A percentile compares a stretch with the other conserved stretches of the same genome.
These are phyloP conservation scores for Diplocarpon rosae DNA, from an alignment of 2,329 filamentous ascomycete species.

Conservation along the genomic window DNA sequence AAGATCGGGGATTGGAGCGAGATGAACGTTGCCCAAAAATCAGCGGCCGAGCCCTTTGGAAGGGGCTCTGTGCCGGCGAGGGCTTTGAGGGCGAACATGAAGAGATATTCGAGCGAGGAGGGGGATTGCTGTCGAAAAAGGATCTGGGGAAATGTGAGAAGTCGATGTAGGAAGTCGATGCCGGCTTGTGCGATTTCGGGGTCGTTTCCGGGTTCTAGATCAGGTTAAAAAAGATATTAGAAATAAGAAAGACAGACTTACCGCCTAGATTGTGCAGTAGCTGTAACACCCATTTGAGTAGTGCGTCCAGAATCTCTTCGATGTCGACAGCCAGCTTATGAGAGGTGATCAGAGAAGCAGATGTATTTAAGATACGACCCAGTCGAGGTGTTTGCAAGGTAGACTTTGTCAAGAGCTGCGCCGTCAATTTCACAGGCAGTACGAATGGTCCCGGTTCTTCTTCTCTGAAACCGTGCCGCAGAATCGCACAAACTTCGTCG, in stretches of 20 bases:
- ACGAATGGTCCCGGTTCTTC: constrained; percentile 66
- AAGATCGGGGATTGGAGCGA: constrained; percentile 27
- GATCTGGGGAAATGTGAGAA: constrained; percentile 51
- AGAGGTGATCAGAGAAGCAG: constrained; percentile 58
- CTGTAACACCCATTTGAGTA: constrained; percentile 51
- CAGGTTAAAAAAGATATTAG: not conserved
- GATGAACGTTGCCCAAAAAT: constrained; percentile 60
- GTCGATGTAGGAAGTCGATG: constrained; percentile 58
- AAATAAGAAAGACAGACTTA: constrained; percentile 25
- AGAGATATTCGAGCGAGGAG: constrained; percentile 51
- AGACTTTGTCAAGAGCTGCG: constrained; percentile 52
- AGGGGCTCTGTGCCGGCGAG: constrained; percentile 62
- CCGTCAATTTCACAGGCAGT: constrained; percentile 54
- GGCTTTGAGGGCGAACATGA: constrained; percentile 61
- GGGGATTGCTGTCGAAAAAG: constrained; percentile 47
- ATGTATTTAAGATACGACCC: constrained; percentile 53
- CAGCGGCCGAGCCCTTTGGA: constrained; percentile 61
- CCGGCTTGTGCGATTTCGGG: constrained; percentile 62
- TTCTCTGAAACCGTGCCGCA: constrained; percentile 68
- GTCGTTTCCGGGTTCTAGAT: constrained; percentile 48
- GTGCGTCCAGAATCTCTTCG: constrained; percentile 36
- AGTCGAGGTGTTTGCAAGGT: constrained; percentile 46
- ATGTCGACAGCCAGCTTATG: constrained; percentile 38
- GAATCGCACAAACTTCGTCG: constrained; percentile 59
- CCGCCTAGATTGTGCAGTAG: constrained; percentile 52